Base-by-base conservation (phyloP, 768 basidiomycete genomes). In the Boletales sp. region DNA sequence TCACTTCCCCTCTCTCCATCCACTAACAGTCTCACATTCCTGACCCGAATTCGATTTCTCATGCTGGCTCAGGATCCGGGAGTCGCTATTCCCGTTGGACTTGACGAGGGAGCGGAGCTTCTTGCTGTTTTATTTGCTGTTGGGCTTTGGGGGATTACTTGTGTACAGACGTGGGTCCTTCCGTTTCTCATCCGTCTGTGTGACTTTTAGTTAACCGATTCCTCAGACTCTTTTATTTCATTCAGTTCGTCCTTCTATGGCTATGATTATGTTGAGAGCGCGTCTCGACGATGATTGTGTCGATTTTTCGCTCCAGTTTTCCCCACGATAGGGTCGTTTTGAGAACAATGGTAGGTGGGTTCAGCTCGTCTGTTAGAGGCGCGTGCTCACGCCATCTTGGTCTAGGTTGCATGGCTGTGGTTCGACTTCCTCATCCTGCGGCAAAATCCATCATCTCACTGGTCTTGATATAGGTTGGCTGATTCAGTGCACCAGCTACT, bases 121-220 rank as follows among this genome's bases (percentile, higher is more conserved):
- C 30, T 60, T 40, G 53, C 47, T 4, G 43, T 51, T 36, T 14
- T 60, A 10, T 46, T 59, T 40, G 42, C 60, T 19, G 57, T 62
- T 33, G 59, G 52, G 18, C 60, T 60, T 11, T 60, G 60, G 60
- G 60, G 60, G 8, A 52, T 62, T 40, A 62, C 59, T 35, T 60
- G 59, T 40, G 48, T 51, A 7, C 59, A 60, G 32, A 51, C 60
- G 60, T 61, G 35, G 25, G 52, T 50, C 35, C 40, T 37, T 50
- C 30, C 2, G 13, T 41, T 14, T 10, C 33, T 8, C 18, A 18
- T 19, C 36, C 18, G 31, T 38, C 17, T 12, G 15, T 43, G 8
- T 36, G 13, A 19, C 35, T 30, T 8, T 25, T 12, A 17, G 19
- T 14, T 49, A 19, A 41, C 30, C 8, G 0, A 18, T 31, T 15